Evolutionary conservation across 106 monocot species (phyloP).

Genomic region (Hemerocallis citrina): DNA sequence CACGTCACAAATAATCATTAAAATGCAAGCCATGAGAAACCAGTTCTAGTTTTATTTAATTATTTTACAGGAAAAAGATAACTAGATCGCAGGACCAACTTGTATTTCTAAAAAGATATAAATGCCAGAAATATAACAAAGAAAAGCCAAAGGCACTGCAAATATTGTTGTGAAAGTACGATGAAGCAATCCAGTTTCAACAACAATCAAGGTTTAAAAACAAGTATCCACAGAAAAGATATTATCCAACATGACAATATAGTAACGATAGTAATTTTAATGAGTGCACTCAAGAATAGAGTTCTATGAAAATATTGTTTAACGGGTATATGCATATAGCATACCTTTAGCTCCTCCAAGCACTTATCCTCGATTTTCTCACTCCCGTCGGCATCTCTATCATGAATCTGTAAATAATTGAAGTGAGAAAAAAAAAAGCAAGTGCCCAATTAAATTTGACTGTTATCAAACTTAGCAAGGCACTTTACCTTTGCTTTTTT

Average conservation of each 20-base stretch:
- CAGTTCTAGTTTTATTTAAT: too few relatives aligned
- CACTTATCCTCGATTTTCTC: slow-evolving; percentile 9
- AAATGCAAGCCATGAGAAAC: too few relatives aligned
- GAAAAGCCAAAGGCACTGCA: too few relatives aligned
- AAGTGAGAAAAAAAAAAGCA: neutral
- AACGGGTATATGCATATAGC: neutral
- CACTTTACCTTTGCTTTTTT: slow-evolving; percentile 30
- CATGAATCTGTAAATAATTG: slow-evolving; percentile 9
- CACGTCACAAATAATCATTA: too few relatives aligned
- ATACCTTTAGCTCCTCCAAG: slow-evolving; percentile 25
- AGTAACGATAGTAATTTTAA: neutral
- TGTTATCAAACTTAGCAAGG: neutral
- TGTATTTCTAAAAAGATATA: too few relatives aligned
- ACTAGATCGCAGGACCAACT: too few relatives aligned
- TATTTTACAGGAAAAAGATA: too few relatives aligned
- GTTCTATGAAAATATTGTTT: neutral
- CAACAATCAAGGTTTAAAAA: neutral
- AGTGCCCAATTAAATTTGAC: neutral
- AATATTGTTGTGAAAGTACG: too few relatives aligned
- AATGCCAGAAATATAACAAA: too few relatives aligned
- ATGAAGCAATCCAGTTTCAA: too few relatives aligned
- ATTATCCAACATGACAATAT: neutral
- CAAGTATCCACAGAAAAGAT: neutral
- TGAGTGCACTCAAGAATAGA: neutral
- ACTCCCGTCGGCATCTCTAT: slow-evolving; percentile 6